phyloP scores from a whole-genome alignment of 2,329 filamentous ascomycete genomes.

The Ceratocystis lukuohia region DNA sequence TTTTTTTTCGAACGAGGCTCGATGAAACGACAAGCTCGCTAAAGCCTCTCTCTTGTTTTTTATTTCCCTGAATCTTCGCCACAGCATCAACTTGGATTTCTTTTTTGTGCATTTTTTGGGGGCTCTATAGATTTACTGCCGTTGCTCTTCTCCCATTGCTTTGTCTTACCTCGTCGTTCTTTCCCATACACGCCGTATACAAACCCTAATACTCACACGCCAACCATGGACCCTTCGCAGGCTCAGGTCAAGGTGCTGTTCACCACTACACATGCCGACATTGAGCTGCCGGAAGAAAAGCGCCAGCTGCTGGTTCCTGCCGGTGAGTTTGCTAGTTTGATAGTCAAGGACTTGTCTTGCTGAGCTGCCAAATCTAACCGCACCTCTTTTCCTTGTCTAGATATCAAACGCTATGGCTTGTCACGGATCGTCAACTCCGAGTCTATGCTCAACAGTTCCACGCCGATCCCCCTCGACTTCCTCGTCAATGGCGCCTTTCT shows the following conservation, averaged over 20 bases:
- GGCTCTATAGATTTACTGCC: neutral
- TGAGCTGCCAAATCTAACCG: neutral
- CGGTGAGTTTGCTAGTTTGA: slow-evolving; percentile 29
- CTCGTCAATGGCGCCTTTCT: slow-evolving; percentile 89
- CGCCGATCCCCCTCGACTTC: slow-evolving; percentile 78
- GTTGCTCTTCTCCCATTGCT: neutral
- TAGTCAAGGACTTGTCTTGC: slow-evolving; percentile 4
- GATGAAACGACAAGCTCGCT: neutral
- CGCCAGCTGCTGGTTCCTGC: slow-evolving; percentile 49
- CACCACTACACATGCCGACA: slow-evolving; percentile 47
- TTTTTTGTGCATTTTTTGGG: neutral
- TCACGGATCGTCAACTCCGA: slow-evolving; percentile 59
- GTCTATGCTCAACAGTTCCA: slow-evolving; percentile 52
- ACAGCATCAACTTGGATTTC: neutral
- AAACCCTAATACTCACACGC: neutral
- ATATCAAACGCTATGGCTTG: slow-evolving; percentile 56
- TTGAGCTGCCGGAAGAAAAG: slow-evolving; percentile 50
- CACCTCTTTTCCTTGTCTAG: slow-evolving; percentile 26
- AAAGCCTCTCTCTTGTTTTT: neutral
- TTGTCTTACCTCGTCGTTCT: neutral
- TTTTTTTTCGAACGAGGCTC: slow-evolving; percentile 9
- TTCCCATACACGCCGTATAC: neutral
- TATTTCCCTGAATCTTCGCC: neutral
- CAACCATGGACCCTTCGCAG: slow-evolving; percentile 30
- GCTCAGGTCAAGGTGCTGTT: slow-evolving; percentile 55